Conservation (phyloP, 441 rosid species). For the Adansonia rubrostipa region DNA sequence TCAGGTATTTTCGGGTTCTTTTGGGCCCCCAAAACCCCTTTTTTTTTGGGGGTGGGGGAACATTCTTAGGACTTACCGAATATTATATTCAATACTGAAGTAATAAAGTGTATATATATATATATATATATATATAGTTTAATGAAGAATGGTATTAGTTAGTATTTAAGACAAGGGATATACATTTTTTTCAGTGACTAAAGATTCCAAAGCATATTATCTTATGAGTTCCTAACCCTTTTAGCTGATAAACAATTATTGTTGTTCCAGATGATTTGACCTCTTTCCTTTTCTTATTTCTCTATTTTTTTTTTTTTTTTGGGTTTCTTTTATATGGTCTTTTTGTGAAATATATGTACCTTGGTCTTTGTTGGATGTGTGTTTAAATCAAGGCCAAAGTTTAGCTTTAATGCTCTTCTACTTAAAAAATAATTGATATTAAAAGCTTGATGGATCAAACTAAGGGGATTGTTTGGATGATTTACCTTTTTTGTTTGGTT, state of each 20-base stretch:
- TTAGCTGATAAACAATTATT: slow-evolving; percentile 22
- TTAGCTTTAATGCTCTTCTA: too few species aligned
- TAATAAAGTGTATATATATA: too few species aligned
- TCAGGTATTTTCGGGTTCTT: slow-evolving; percentile 45
- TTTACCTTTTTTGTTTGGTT: slow-evolving; percentile 15
- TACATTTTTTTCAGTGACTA: not conserved
- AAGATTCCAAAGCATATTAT: not conserved
- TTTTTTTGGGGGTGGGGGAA: not conserved
- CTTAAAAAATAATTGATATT: too few species aligned
- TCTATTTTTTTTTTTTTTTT: not conserved
- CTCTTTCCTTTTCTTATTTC: not conserved
- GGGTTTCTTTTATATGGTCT: not conserved
- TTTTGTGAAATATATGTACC: slow-evolving; percentile 1
- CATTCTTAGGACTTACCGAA: slow-evolving; percentile 6
- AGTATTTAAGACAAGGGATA: slow-evolving; percentile 7
- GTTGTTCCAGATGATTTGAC: slow-evolving; percentile 24
- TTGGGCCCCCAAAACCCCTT: not conserved
- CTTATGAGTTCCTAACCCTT: not conserved
- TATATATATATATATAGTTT: not conserved
- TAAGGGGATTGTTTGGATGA: not conserved
- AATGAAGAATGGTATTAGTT: not conserved
- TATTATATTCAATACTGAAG: not conserved
- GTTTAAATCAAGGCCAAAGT: not conserved
- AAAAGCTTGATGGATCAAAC: too few species aligned
- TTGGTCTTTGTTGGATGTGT: not conserved